These are phyloP conservation scores for Kwoniella heveanensis DNA, from an alignment of 768 basidiomycete species.

Conservation along the genomic window DNA sequence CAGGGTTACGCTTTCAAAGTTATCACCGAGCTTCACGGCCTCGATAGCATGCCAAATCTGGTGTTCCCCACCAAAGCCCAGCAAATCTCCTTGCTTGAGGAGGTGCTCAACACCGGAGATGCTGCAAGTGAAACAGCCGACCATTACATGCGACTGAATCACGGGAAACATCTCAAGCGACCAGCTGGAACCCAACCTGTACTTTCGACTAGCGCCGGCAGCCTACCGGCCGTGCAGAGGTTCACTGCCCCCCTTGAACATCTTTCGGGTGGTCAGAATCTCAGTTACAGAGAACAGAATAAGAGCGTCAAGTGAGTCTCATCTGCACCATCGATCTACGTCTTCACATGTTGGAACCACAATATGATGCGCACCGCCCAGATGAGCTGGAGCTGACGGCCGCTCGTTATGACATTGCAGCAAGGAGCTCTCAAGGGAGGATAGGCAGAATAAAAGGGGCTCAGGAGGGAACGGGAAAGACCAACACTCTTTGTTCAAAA, in stretches of 20 bases:
- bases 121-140: constrained; percentile 60
- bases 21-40: constrained; percentile 93
- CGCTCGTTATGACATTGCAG: too few species aligned
- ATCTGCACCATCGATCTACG: too few species aligned
- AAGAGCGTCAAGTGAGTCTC: constrained; percentile 56
- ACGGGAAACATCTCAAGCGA: constrained; percentile 41
- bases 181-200: constrained; percentile 24
- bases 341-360: too few species aligned
- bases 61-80: constrained; percentile 89
- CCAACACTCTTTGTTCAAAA: constrained; percentile 33
- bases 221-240: constrained; percentile 42
- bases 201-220: constrained; percentile 11
- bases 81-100: constrained; percentile 94
- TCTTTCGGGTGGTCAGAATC: constrained; percentile 55
- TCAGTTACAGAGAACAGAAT: constrained; percentile 56
- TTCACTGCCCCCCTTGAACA: constrained; percentile 54
- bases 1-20: constrained; percentile 97
- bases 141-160: constrained; percentile 47
- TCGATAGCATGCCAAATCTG: constrained; percentile 79
- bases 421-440: constrained; percentile 46
- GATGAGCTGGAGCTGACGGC: too few species aligned
- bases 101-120: constrained; percentile 87
- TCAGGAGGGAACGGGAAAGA: constrained; percentile 12
- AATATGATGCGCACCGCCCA: too few species aligned
- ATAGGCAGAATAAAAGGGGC: constrained; percentile 36